Conservation (phyloP, 805 yeast genomes). For the Teunomyces stri region DNA sequence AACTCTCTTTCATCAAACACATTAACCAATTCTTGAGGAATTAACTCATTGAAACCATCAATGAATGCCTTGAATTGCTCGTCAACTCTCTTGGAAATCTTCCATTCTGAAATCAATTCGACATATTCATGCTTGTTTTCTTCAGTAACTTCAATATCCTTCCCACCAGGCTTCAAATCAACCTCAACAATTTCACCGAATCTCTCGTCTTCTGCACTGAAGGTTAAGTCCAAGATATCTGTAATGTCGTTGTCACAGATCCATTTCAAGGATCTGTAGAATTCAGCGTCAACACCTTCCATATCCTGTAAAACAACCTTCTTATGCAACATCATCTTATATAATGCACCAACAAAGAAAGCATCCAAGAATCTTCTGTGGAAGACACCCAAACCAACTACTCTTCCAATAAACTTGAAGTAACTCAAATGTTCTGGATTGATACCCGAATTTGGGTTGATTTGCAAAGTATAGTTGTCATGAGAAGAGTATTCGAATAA, state of each 20-base stretch:
- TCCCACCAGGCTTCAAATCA: conserved; percentile 87
- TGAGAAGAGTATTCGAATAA: conserved; percentile 96
- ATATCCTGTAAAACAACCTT: conserved; percentile 93
- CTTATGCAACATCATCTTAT: conserved; percentile 95
- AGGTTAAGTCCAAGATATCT: conserved; percentile 76
- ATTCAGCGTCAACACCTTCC: conserved; percentile 99
- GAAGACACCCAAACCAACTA: conserved; percentile 97
- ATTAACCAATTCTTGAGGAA: conserved; percentile 93
- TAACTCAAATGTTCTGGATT: conserved; percentile 98
- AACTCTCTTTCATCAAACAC: conserved; percentile 98
- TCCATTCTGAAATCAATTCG: conserved; percentile 94
- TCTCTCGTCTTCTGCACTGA: conserved; percentile 86
- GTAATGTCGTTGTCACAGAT: conserved; percentile 92
- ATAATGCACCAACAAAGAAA: conserved; percentile 96
- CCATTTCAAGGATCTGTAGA: conserved; percentile 93
- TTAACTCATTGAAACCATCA: conserved; percentile 95
- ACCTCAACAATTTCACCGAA: conserved; percentile 90
- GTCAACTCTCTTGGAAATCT: conserved; percentile 86
- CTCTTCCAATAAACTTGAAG: conserved; percentile 97
- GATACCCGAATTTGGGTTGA: conserved; percentile 94
- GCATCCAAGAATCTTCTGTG: conserved; percentile 97
- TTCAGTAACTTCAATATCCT: conserved; percentile 86
- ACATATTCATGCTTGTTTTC: conserved; percentile 95
- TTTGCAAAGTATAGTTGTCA: conserved; percentile 96
- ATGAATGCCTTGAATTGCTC: conserved; percentile 95